Conservation (phyloP, 345 rosid species). For the Arabidopsis arenosa region DNA sequence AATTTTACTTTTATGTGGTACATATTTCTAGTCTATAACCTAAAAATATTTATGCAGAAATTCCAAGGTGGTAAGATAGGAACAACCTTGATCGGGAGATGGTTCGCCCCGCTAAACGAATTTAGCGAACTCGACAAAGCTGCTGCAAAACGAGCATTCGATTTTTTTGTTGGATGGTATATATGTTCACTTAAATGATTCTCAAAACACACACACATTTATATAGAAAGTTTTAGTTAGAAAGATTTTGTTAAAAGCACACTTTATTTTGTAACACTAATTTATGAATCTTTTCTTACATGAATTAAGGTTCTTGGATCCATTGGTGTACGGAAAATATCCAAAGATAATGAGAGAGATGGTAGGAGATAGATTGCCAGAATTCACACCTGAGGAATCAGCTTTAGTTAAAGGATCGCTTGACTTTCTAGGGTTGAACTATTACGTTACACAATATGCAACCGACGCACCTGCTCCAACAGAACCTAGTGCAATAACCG, state of each 20-base stretch:
- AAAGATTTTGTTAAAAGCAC: no score
- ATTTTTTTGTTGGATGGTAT: slow-evolving; percentile 43
- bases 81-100: slow-evolving; percentile 28
- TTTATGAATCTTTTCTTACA: background rate
- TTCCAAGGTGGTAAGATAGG: slow-evolving; percentile 34
- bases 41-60: slow-evolving; percentile 14
- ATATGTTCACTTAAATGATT: background rate
- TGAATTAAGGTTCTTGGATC: slow-evolving; percentile 35
- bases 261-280: background rate
- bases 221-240: background rate
- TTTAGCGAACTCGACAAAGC: slow-evolving; percentile 10
- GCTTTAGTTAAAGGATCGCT: slow-evolving; percentile 41
- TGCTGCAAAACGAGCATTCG: slow-evolving; percentile 39
- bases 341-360: slow-evolving; percentile 20
- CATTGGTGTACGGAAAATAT: slow-evolving; percentile 38
- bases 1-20: background rate
- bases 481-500: slow-evolving; percentile 23
- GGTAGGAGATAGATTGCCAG: slow-evolving; percentile 37
- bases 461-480: slow-evolving; percentile 24
- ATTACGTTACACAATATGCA: slow-evolving; percentile 44
- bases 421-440: slow-evolving; percentile 46
- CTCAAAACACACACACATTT: no score
- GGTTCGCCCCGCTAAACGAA: slow-evolving; percentile 26
- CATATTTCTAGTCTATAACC: background rate
- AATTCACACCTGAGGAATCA: slow-evolving; percentile 28